These are phyloP conservation scores for Mesembryanthemum crystallinum DNA, from an alignment of 148 eudicot genomes.

Conservation along the genomic window DNA sequence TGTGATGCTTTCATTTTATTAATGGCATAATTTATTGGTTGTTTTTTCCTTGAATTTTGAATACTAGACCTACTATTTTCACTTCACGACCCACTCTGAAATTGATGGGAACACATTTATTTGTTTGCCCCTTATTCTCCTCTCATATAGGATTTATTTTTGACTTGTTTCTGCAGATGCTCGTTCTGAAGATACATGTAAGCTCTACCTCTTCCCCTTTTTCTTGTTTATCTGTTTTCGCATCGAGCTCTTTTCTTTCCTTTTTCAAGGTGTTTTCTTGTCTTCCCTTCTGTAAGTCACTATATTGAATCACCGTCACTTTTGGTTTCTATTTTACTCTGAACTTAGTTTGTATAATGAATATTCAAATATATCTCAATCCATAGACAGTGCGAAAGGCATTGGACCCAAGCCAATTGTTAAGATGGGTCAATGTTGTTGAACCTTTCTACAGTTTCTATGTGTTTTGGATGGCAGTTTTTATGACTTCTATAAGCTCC, in stretches of 20 bases:
- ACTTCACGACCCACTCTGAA: constrained; percentile 3
- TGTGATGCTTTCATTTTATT: neutral
- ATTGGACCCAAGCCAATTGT: neutral
- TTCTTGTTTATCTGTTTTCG: neutral
- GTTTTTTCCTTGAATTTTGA: neutral
- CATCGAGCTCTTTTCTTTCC: neutral
- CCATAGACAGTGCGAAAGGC: neutral
- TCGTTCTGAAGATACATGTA: constrained; percentile 61
- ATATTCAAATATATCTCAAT: neutral
- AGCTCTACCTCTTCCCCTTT: constrained; percentile 33
- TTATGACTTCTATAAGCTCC: neutral
- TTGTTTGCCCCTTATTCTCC: neutral
- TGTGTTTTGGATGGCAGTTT: neutral
- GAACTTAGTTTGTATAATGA: neutral
- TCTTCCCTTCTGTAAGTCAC: neutral
- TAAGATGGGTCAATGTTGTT: neutral
- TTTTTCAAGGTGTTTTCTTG: neutral
- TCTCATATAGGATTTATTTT: neutral
- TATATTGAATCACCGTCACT: neutral
- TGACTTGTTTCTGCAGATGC: constrained; percentile 52
- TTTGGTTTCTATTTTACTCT: neutral
- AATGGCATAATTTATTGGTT: neutral
- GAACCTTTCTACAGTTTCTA: neutral
- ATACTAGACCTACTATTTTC: neutral
- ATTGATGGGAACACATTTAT: constrained; percentile 1